Evolutionary conservation across 192 early-diverging fungal genomes (phyloP).

Genomic region (Cetraspora pellucida): DNA sequence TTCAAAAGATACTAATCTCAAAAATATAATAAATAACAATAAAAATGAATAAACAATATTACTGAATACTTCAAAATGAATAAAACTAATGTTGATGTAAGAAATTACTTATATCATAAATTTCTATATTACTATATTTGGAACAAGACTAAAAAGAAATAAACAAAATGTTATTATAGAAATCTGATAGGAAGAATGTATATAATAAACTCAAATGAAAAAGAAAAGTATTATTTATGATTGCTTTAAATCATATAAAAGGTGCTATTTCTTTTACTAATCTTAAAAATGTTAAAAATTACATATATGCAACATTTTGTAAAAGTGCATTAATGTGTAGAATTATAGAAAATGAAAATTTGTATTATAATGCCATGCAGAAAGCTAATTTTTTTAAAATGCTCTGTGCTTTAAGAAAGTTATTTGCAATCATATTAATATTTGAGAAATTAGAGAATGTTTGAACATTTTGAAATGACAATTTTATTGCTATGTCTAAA

Average conservation of each 20-base stretch:
- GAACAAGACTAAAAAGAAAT: neutral
- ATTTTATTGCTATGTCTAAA: neutral
- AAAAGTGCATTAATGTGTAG: conserved; percentile 20
- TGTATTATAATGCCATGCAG: conserved; percentile 20
- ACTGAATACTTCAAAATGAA: conserved; percentile 29
- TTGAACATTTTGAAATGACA: neutral
- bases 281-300: conserved; percentile 12
- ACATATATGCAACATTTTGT: conserved; percentile 21
- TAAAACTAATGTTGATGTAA: neutral
- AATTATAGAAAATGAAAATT: conserved; percentile 30
- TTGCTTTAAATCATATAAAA: conserved; percentile 28
- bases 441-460: neutral
- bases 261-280: conserved; percentile 32
- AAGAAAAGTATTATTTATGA: conserved; percentile 36
- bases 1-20: too few species aligned
- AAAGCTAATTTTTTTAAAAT: conserved; percentile 19
- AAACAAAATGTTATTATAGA: neutral
- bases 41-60: neutral
- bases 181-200: neutral
- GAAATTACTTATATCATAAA: neutral
- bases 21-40: too few species aligned
- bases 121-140: conserved; percentile 10
- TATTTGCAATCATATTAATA: conserved; percentile 25
- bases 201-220: neutral
- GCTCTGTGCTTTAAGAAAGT: conserved; percentile 12